Conservation (phyloP, 192 early-diverging fungal species). For the Entomortierella beljakovae region DNA sequence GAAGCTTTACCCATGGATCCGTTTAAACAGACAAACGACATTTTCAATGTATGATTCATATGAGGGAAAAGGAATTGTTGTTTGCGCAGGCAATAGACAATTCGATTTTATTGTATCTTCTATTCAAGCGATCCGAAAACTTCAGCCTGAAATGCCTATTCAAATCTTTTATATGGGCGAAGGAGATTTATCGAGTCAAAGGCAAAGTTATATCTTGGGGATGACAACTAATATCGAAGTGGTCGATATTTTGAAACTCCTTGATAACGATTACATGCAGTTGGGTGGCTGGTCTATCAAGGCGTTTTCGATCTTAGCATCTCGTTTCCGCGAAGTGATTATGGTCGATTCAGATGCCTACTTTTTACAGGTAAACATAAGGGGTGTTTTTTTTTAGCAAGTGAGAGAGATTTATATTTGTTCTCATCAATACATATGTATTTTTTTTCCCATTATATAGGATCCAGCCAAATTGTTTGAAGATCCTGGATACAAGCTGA, state of each 20-base stretch:
- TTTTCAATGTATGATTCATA: slow-evolving; percentile 18
- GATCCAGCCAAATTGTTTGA: slow-evolving; percentile 62
- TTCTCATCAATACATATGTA: not conserved
- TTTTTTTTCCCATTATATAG: slow-evolving; percentile 2
- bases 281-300: slow-evolving; percentile 73
- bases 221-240: slow-evolving; percentile 50
- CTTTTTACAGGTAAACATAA: slow-evolving; percentile 53
- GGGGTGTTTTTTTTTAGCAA: not conserved
- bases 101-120: slow-evolving; percentile 54
- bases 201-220: slow-evolving; percentile 34
- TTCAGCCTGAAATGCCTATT: slow-evolving; percentile 66
- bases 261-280: slow-evolving; percentile 55
- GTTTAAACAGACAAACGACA: slow-evolving; percentile 1
- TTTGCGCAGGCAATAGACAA: slow-evolving; percentile 61
- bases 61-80: slow-evolving; percentile 51
- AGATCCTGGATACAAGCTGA: slow-evolving; percentile 54
- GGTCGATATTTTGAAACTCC: slow-evolving; percentile 39
- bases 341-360: slow-evolving; percentile 73
- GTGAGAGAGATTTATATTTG: too few species aligned
- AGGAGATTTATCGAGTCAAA: slow-evolving; percentile 45
- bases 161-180: slow-evolving; percentile 67
- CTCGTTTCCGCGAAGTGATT: slow-evolving; percentile 66
- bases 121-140: slow-evolving; percentile 55
- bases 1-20: slow-evolving; percentile 19
- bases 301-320: slow-evolving; percentile 68